Conservation (phyloP, 495 filamentous ascomycete species). For the Neurospora sp. region DNA sequence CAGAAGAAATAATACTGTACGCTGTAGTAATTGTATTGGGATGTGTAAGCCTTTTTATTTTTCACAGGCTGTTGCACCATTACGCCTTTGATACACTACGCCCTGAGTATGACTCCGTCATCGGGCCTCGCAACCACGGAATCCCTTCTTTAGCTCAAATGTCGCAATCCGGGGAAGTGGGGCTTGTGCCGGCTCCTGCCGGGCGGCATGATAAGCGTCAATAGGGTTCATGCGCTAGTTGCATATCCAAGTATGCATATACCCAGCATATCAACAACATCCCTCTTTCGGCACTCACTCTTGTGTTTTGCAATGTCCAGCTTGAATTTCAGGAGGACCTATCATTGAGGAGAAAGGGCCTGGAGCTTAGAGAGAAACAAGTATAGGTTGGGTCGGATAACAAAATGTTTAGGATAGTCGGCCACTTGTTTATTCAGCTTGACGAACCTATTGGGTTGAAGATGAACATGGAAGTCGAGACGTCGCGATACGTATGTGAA, state of each 20-base stretch:
- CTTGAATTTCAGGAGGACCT: background rate
- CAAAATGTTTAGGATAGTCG: background rate
- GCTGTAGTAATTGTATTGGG: background rate
- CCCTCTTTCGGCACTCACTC: background rate
- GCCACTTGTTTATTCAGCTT: background rate
- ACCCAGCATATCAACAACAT: background rate
- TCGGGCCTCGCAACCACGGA: background rate
- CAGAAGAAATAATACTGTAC: background rate
- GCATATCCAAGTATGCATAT: background rate
- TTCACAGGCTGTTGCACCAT: background rate
- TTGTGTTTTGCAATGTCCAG: background rate
- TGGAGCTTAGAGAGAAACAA: too few relatives aligned
- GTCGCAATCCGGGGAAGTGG: background rate
- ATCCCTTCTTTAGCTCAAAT: background rate
- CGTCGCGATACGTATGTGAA: background rate
- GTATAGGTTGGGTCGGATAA: too few relatives aligned
- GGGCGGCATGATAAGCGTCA: background rate
- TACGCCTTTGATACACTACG: background rate
- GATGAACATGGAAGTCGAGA: background rate
- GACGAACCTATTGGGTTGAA: background rate
- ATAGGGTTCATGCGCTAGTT: background rate
- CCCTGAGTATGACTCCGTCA: background rate
- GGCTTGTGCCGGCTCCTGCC: background rate
- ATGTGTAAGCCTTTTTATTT: background rate
- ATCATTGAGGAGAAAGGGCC: too few relatives aligned